Evolutionary conservation across 1,284 basidiomycete species (phyloP).

Genomic region (Cutaneotrichosporon arboriforme): DNA sequence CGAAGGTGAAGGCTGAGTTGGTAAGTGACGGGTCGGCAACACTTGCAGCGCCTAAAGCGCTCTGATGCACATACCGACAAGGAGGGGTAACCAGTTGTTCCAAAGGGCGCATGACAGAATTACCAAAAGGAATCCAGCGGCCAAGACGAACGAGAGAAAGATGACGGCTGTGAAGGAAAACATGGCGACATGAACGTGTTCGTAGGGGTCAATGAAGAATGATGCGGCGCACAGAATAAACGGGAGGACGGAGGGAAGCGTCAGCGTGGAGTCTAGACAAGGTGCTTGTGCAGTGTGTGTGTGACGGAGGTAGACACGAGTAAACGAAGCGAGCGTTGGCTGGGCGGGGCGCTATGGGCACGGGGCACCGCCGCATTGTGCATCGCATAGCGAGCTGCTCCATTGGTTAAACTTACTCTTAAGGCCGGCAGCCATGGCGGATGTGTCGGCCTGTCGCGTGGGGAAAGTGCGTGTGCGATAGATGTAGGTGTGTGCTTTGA

Average conservation of each 20-base stretch:
- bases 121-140: conserved; percentile 92
- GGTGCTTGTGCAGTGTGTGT: too few species aligned
- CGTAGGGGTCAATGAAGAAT: background rate
- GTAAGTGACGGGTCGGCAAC: too few species aligned
- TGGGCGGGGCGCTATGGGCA: too few species aligned
- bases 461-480: background rate
- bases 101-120: conserved; percentile 96
- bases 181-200: background rate
- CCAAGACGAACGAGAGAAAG: conserved; percentile 90
- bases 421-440: conserved; percentile 36
- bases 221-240: background rate
- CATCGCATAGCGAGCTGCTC: background rate
- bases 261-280: too few species aligned
- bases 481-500: too few species aligned
- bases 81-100: conserved; percentile 92
- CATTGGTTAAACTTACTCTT: conserved; percentile 30
- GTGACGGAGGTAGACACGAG: background rate
- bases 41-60: background rate
- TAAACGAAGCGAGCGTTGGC: background rate
- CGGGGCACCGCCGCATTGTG: background rate
- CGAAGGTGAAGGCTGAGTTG: conserved; percentile 77
- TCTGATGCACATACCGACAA: conserved; percentile 70
- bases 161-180: conserved; percentile 66
- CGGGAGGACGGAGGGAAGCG: background rate
- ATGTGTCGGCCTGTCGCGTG: background rate